Conservation (phyloP, 768 basidiomycete species). For the Boletus tylopilopsis region DNA sequence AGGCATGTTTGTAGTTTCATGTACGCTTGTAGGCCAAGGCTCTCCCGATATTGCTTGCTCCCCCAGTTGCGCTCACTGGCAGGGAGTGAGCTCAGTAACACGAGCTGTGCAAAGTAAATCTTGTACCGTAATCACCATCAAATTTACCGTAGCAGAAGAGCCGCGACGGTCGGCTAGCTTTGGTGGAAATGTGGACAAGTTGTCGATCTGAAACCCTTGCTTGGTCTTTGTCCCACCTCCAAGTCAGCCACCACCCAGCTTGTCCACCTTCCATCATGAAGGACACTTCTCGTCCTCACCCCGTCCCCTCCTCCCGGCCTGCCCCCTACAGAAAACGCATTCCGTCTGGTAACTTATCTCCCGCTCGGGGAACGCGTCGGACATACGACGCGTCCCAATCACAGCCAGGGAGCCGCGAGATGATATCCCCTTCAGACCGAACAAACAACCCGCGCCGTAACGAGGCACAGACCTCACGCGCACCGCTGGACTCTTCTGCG, state of each 20-base stretch:
- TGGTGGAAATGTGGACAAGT: neutral
- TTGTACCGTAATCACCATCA: too few species aligned
- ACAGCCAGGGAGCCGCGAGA: neutral
- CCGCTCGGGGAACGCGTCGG: conserved; percentile 11
- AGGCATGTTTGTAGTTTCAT: too few species aligned
- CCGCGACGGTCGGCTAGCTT: conserved; percentile 8
- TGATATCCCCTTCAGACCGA: conserved; percentile 5
- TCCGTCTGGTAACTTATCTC: conserved; percentile 2
- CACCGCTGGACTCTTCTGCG: neutral
- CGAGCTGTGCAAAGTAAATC: too few species aligned
- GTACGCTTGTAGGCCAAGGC: too few species aligned
- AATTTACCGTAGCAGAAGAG: neutral
- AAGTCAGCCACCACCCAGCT: conserved; percentile 16
- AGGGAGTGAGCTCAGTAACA: too few species aligned
- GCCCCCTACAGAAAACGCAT: conserved; percentile 21
- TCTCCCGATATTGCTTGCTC: too few species aligned
- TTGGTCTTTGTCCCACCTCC: conserved; percentile 4
- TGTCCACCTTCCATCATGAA: conserved; percentile 20
- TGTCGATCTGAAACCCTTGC: conserved; percentile 2
- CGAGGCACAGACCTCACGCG: conserved; percentile 3
- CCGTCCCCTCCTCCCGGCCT: conserved; percentile 2
- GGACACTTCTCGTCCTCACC: conserved; percentile 20
- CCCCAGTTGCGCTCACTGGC: too few species aligned
- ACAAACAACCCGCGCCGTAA: conserved; percentile 1
- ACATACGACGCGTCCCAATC: conserved; percentile 9